Evolutionary conservation across 164 flowering plant species (phyloP).

Genomic region (Akebia trifoliata): DNA sequence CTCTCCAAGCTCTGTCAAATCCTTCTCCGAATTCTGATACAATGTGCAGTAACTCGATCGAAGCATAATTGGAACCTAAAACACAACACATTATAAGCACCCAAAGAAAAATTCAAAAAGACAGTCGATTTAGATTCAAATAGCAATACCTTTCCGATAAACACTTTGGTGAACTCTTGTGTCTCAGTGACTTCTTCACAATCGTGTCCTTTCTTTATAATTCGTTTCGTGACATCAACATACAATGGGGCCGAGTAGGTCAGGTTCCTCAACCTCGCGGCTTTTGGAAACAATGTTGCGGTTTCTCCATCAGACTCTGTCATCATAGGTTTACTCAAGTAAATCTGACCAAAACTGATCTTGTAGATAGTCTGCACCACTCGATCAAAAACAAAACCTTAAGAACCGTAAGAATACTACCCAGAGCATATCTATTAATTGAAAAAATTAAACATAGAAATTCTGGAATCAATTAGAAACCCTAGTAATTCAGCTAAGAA

Average conservation of each 20-base stretch:
- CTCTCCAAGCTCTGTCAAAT: constrained; percentile 97
- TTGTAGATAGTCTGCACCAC: constrained; percentile 88
- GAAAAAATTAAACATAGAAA: background rate
- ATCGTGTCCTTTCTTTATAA: constrained; percentile 93
- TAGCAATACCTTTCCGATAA: constrained; percentile 78
- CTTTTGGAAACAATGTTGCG: constrained; percentile 91
- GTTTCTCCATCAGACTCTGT: constrained; percentile 99
- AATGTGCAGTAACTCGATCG: constrained; percentile 94
- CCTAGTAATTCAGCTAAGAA: too few relatives aligned
- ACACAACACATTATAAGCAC: background rate
- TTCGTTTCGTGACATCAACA: constrained; percentile 84
- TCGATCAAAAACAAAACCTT: constrained; percentile 5
- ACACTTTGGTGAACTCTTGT: constrained; percentile 92
- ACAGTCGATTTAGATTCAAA: background rate
- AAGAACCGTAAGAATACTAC: too few relatives aligned
- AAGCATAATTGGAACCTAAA: constrained; percentile 96
- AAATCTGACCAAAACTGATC: constrained; percentile 94
- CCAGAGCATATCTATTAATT: too few relatives aligned
- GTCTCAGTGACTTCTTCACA: constrained; percentile 90
- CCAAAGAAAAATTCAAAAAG: background rate
- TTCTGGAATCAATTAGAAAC: too few relatives aligned
- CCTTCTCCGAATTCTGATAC: constrained; percentile 89
- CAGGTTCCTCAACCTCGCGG: constrained; percentile 89
- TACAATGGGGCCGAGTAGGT: constrained; percentile 96
- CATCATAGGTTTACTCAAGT: constrained; percentile 98